These are phyloP conservation scores for Claviceps sorghi DNA, from an alignment of 2,329 filamentous ascomycete species.

Conservation along the genomic window DNA sequence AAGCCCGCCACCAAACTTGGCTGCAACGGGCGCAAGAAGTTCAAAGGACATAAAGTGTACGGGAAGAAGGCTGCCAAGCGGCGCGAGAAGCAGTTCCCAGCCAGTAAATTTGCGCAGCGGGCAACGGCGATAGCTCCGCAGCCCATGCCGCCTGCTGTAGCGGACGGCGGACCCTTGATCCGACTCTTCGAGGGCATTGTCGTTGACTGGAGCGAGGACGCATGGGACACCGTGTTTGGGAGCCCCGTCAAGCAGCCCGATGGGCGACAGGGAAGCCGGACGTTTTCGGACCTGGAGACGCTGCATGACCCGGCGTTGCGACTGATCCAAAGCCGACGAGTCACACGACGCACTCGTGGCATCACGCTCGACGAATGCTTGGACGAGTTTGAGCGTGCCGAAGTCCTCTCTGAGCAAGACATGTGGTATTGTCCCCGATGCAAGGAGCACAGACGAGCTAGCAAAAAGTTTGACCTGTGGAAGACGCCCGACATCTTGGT, in stretches of 20 bases:
- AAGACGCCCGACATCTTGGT: conserved; percentile 90
- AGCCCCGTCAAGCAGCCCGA: conserved; percentile 17
- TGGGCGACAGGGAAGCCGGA: conserved; percentile 43
- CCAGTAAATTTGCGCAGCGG: conserved; percentile 24
- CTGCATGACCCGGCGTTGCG: conserved; percentile 50
- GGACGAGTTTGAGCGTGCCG: conserved; percentile 85
- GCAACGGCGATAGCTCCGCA: conserved; percentile 17
- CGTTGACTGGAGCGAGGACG: conserved; percentile 66
- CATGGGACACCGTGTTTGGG: conserved; percentile 57
- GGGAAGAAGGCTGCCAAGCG: conserved; percentile 35
- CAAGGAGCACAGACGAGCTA: conserved; percentile 82
- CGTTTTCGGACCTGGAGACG: conserved; percentile 37
- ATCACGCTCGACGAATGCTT: conserved; percentile 82
- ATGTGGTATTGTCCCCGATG: conserved; percentile 96
- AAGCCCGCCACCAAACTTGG: conserved; percentile 14
- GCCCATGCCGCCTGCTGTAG: conserved; percentile 23
- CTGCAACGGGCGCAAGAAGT: conserved; percentile 30
- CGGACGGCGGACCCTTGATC: conserved; percentile 49
- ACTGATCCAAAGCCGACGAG: conserved; percentile 47
- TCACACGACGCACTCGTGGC: conserved; percentile 41
- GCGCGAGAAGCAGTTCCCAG: conserved; percentile 26
- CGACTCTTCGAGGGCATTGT: conserved; percentile 73
- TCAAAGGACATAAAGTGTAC: conserved; percentile 30
- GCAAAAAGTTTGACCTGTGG: conserved; percentile 96
- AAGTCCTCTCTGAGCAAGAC: conserved; percentile 86